Conservation (phyloP, 345 rosid species). For the Moricandia arvensis region DNA sequence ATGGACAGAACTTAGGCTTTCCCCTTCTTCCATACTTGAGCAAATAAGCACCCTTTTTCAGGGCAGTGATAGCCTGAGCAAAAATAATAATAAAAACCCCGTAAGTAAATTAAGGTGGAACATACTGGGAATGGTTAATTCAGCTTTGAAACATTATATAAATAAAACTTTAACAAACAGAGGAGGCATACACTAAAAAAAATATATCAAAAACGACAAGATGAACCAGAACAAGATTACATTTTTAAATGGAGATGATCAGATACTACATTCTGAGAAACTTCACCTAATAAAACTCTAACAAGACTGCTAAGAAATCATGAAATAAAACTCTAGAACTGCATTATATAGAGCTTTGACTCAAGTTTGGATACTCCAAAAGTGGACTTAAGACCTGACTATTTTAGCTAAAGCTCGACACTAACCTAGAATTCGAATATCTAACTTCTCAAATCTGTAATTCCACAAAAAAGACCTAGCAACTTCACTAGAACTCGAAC, state of each 20-base stretch:
- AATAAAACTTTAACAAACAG: not conserved
- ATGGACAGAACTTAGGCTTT: slow-evolving; percentile 97
- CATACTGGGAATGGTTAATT: not conserved
- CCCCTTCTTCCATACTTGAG: slow-evolving; percentile 99
- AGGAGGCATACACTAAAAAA: not conserved
- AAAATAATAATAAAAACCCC: slow-evolving; percentile 33
- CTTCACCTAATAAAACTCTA: not conserved
- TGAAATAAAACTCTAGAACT: not conserved
- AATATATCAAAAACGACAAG: not conserved
- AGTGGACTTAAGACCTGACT: not conserved
- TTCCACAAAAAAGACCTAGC: not conserved
- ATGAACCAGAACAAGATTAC: not conserved
- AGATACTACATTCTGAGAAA: not conserved
- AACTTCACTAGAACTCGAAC: not conserved
- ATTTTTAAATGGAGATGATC: not conserved
- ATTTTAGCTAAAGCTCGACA: slow-evolving; percentile 2
- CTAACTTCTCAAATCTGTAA: too few relatives aligned
- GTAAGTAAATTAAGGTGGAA: not conserved
- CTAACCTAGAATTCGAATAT: not conserved
- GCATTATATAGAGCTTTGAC: not conserved
- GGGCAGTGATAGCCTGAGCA: slow-evolving; percentile 86
- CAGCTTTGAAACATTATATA: too few relatives aligned
- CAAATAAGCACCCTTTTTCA: slow-evolving; percentile 91
- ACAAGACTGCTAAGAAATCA: slow-evolving; percentile 1
- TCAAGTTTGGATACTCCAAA: not conserved